phyloP scores from a whole-genome alignment of 192 early-diverging fungal species.

The Entomortierella parvispora region DNA sequence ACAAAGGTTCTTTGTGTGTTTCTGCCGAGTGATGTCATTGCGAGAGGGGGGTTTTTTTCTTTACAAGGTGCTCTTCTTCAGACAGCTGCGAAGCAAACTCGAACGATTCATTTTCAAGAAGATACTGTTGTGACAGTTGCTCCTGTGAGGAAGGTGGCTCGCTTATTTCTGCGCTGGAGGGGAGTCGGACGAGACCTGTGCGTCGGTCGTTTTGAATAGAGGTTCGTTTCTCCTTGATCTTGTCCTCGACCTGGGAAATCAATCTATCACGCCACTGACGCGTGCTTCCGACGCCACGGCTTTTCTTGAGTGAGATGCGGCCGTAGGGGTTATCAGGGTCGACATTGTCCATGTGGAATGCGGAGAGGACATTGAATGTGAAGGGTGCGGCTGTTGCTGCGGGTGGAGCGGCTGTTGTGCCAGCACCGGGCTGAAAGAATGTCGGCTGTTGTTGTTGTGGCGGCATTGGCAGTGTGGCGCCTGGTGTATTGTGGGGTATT shows the following conservation, averaged over 20 bases:
- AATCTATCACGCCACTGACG: slow-evolving; percentile 35
- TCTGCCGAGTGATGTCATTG: background rate
- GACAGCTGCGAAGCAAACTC: too few species aligned
- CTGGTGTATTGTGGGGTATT: too few species aligned
- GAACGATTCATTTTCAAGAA: too few species aligned
- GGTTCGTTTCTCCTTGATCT: slow-evolving; percentile 28
- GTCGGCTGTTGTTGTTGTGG: background rate
- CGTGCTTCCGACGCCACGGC: slow-evolving; percentile 32
- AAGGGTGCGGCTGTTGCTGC: too few species aligned
- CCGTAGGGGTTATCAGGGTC: slow-evolving; percentile 4
- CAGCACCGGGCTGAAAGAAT: background rate
- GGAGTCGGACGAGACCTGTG: background rate
- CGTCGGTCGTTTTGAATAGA: slow-evolving; percentile 37
- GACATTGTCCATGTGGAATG: background rate
- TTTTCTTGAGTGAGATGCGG: slow-evolving; percentile 17
- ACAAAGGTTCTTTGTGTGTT: background rate
- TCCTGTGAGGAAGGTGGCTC: background rate
- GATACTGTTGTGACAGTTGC: too few species aligned
- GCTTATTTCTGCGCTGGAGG: background rate
- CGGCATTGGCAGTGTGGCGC: too few species aligned
- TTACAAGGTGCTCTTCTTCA: background rate
- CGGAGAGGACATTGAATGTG: too few species aligned
- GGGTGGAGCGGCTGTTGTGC: too few species aligned
- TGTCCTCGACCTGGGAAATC: slow-evolving; percentile 34
- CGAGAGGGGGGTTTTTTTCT: background rate